These are phyloP conservation scores for Mollisia scopiformis DNA, from an alignment of 2,329 filamentous ascomycete species.

Conservation along the genomic window DNA sequence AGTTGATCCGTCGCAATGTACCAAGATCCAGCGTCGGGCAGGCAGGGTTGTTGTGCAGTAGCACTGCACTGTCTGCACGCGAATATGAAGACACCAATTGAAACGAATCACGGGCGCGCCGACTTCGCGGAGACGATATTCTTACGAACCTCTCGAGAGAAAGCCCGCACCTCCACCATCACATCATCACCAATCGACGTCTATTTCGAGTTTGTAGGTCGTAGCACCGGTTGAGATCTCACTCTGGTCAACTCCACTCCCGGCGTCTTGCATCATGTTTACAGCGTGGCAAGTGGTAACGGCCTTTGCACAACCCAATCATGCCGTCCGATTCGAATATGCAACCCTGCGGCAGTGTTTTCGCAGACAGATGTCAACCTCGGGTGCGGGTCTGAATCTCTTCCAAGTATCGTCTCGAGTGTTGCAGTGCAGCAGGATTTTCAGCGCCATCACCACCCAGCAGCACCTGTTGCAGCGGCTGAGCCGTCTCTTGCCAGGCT, in stretches of 20 bases:
- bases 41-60: not conserved
- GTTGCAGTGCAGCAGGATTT: not conserved
- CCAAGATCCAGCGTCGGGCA: not conserved
- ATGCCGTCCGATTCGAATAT: not conserved
- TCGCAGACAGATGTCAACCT: not conserved
- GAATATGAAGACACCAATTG: not conserved
- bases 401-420: not conserved
- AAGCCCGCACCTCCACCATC: not conserved
- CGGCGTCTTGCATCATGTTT: not conserved
- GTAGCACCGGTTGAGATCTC: slow-evolving; percentile 2
- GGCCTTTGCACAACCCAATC: not conserved
- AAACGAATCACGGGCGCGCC: not conserved
- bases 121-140: slow-evolving; percentile 5
- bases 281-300: not conserved
- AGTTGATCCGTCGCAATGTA: not conserved
- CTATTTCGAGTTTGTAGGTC: not conserved
- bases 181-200: not conserved
- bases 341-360: not conserved
- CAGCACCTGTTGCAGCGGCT: too few species aligned
- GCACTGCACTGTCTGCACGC: too few species aligned
- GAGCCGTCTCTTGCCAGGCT: not conserved
- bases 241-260: too few species aligned
- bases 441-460: too few species aligned
- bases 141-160: not conserved
- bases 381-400: not conserved